These are phyloP conservation scores for Solanum sitiens DNA, from an alignment of 257 asterid species.

Conservation along the genomic window DNA sequence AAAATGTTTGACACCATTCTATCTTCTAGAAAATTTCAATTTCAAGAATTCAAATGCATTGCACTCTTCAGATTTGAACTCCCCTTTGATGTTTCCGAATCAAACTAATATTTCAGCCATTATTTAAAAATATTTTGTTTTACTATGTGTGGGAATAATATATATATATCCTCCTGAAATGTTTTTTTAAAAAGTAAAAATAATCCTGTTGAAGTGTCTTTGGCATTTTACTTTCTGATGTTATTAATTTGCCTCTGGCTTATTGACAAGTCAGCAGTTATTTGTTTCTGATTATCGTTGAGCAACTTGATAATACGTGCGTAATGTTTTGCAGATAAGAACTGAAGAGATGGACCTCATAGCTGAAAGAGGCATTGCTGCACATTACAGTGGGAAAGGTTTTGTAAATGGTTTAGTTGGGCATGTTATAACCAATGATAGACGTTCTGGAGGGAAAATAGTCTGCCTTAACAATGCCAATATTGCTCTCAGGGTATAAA, in stretches of 20 bases:
- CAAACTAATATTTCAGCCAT: background rate
- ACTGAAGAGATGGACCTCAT: constrained; percentile 95
- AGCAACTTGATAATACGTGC: background rate
- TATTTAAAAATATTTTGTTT: background rate
- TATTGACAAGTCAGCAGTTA: background rate
- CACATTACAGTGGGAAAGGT: constrained; percentile 85
- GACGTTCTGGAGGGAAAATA: constrained; percentile 48
- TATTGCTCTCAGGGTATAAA: constrained; percentile 76
- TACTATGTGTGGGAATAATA: background rate
- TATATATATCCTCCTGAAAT: background rate
- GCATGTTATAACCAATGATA: constrained; percentile 41
- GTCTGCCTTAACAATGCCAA: constrained; percentile 82
- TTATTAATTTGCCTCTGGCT: background rate
- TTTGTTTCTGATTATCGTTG: background rate
- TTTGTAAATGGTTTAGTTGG: constrained; percentile 81
- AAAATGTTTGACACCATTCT: background rate
- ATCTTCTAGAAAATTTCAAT: background rate
- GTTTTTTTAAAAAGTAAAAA: background rate
- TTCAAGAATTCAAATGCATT: background rate
- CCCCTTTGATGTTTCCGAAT: background rate
- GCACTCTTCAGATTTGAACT: background rate
- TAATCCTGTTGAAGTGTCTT: background rate
- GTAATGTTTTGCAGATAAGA: constrained; percentile 48
- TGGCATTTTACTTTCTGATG: background rate
- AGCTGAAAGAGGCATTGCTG: constrained; percentile 92